Conservation (phyloP, 768 basidiomycete genomes). For the Favolaschia claudopus region DNA sequence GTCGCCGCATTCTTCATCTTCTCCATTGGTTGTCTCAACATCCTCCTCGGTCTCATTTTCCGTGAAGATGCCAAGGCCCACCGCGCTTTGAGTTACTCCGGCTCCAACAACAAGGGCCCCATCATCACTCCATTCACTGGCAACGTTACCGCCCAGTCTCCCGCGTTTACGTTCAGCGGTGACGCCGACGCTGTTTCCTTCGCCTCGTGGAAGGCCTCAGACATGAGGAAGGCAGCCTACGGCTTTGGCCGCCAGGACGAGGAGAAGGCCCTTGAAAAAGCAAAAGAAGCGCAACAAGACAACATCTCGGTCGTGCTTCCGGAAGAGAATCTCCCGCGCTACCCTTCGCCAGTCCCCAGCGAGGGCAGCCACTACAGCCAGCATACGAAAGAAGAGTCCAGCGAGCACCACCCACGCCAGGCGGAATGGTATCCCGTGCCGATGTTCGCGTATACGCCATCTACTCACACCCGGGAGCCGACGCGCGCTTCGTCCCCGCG, state of each 20-base stretch:
- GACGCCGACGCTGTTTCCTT: constrained; percentile 24
- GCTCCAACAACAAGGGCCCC: constrained; percentile 37
- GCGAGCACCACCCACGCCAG: neutral
- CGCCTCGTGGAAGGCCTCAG: constrained; percentile 40
- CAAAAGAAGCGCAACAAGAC: constrained; percentile 69
- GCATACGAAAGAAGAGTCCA: neutral
- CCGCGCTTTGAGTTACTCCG: constrained; percentile 76
- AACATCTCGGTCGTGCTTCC: constrained; percentile 68
- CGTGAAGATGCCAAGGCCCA: constrained; percentile 69
- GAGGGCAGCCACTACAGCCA: constrained; percentile 2
- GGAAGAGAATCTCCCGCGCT: constrained; percentile 61
- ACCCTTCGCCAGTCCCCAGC: constrained; percentile 48
- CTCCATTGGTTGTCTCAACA: constrained; percentile 83
- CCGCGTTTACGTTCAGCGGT: constrained; percentile 41
- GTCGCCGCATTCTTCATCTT: constrained; percentile 90
- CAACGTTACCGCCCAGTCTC: constrained; percentile 48
- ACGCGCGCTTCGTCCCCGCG: constrained; percentile 19
- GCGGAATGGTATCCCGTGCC: neutral
- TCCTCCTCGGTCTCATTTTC: constrained; percentile 83
- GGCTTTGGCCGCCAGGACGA: constrained; percentile 87
- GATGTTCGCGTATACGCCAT: neutral
- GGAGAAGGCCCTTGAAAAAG: too few species aligned
- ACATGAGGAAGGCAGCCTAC: constrained; percentile 58
- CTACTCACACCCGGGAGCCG: constrained; percentile 3
- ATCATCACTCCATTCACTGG: too few species aligned